Evolutionary conservation across 768 basidiomycete genomes (phyloP), one percentile per base, ranked within the genome.

Genomic region (Clavulina sp.): DNA sequence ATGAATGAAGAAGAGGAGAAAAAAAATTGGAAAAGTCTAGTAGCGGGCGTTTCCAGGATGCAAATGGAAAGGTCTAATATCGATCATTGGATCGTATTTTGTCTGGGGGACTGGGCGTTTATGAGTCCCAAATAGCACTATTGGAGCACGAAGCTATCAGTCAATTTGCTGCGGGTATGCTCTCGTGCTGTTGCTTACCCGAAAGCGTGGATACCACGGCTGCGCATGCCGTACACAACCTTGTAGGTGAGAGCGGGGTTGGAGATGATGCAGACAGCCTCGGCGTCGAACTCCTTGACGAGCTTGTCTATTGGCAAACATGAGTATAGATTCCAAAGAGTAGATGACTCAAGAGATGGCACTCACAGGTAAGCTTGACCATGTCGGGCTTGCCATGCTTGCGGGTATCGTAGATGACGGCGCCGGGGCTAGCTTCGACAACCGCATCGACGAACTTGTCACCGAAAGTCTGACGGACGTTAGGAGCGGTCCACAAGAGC

Each of bases 401-500:
- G 28, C 50, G 52, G 3, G 54, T 55, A 23, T 55, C 54, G 29
- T 55, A 55, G 18, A 55, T 54, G 32, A 51, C 46, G 21, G 53
- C 53, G 28, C 52, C 52, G 5, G 54, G 54, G 34, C 40, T 49
- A 18, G 72, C 71, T n/a, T 64, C 68, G 23, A 77, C 60, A 52
- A 80, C 72, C 5, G 69, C 59, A 59, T 77, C 75, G 1, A 78
- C 76, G 9, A 80, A 65, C 49, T 75, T 68, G 60, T 78, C 69
- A 26, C 77, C 77, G 58, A 78, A 80, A 13, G 77, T 80, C 62
- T 73, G 65, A 18, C 75, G 69, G 38, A 76, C 74, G 55, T 76
- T 71, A 2, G 76, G 77, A 16, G 75, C 72, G 0, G 76, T 76
- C 77, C 77, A 78, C n/a, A 80, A 67, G 29, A 78, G 67, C 18